These are phyloP conservation scores for Gloeophyllum trabeum DNA, from an alignment of 768 basidiomycete genomes.

Conservation along the genomic window DNA sequence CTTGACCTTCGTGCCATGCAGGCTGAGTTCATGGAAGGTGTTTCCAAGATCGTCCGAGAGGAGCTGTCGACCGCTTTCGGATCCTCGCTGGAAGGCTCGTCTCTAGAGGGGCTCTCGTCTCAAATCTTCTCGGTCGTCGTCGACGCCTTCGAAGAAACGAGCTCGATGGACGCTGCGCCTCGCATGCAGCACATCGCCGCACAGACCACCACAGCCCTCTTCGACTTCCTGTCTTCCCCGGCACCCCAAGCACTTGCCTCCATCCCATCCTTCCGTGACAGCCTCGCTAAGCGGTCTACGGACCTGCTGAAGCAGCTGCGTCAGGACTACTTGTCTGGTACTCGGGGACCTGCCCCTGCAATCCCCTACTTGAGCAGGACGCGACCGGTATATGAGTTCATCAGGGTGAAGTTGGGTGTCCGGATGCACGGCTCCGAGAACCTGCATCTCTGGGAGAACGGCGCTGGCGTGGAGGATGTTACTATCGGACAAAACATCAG, in stretches of 20 bases:
- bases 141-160: constrained; percentile 49
- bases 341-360: constrained; percentile 55
- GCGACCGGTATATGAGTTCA: constrained; percentile 64
- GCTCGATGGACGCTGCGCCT: constrained; percentile 56
- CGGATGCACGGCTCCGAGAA: constrained; percentile 77
- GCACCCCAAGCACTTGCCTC: constrained; percentile 12
- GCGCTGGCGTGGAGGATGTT: constrained; percentile 54
- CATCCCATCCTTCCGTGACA: constrained; percentile 44
- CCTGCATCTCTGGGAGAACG: constrained; percentile 43
- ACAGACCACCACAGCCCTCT: constrained; percentile 45
- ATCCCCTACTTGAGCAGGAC: constrained; percentile 57
- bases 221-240: constrained; percentile 40
- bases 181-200: constrained; percentile 67
- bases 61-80: constrained; percentile 38
- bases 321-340: constrained; percentile 45
- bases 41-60: constrained; percentile 34
- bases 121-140: constrained; percentile 32
- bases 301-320: constrained; percentile 36
- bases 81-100: constrained; percentile 21
- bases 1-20: constrained; percentile 75
- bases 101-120: constrained; percentile 20
- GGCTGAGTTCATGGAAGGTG: constrained; percentile 42
- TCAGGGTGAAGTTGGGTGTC: constrained; percentile 62
- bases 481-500: constrained; percentile 65
- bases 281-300: constrained; percentile 36